Evolutionary conservation across 225 moss, liverwort and hornwort genomes (phyloP), one percentile per base, ranked within the genome.

Genomic region (Polytrichum formosum): DNA sequence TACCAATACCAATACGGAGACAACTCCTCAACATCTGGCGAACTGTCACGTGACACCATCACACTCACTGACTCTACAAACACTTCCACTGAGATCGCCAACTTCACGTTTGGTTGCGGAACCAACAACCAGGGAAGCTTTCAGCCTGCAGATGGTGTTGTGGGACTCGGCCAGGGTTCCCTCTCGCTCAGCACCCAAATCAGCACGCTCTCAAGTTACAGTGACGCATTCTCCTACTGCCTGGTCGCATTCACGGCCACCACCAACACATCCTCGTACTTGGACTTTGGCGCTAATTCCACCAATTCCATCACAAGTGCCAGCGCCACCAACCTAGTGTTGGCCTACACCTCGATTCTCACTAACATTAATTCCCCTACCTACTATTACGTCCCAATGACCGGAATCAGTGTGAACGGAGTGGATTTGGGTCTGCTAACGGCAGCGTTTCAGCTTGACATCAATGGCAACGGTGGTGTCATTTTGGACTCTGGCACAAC

Each of bases 401-500:
- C 75, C 46, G 84, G 75, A 18, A 74, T 88, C 5, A 82, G 63
- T 4, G 85, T 85, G 0, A 80, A 53, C 1, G 85, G 77, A 53
- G 79, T 70, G 53, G 13, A 54, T 19, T 37, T 88, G 67, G 54
- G 64, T 23, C 68, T 88, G 69, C 70, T 82, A 53, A 67, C 72
- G 2, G 26, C 60, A 6, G 80, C 71, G 1, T 88, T 81, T 77
- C 26, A 65, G 25, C 61, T 84, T 67, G 79, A 78, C 70, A 27
- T 69, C 54, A 74, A 79, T n/a, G 88, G 88, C 5, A 74, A 79
- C 7, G 88, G 88, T 19, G 88, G 88, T 16, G 74, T 79, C 31
- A 85, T 88, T 69, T 55, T 88, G 19, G 88, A 88, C 71, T 88
- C 88, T 1, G 88, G 88, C 63, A 88, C 88, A 26, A 88, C 88